These are phyloP conservation scores for Entonaema liquescens DNA, from an alignment of 495 filamentous ascomycete genomes.

Conservation along the genomic window DNA sequence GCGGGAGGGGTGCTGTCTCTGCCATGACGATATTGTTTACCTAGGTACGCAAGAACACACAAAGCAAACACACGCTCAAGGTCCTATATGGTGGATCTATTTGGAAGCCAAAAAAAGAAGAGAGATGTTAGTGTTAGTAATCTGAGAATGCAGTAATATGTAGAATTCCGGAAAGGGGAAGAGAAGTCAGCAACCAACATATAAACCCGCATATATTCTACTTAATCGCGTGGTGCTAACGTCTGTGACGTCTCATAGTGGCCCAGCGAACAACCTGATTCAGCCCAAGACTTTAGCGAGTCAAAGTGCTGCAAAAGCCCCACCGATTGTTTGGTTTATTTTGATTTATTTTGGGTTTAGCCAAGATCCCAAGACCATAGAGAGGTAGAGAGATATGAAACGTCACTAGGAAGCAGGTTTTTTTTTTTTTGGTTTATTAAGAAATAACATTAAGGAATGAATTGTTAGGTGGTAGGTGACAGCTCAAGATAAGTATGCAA, in stretches of 20 bases:
- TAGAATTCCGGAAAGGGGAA: conserved; percentile 19
- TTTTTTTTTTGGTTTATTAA: conserved; percentile 1
- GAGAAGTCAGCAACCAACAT: conserved; percentile 20
- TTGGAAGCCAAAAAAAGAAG: background rate
- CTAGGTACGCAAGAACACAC: background rate
- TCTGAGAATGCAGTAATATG: conserved; percentile 8
- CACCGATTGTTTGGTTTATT: conserved; percentile 30
- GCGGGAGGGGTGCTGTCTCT: conserved; percentile 34
- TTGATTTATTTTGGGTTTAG: background rate
- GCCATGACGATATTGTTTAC: conserved; percentile 36
- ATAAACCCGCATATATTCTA: background rate
- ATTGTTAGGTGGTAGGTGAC: background rate
- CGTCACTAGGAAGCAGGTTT: conserved; percentile 33
- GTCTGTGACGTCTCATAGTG: conserved; percentile 31
- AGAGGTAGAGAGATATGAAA: conserved; percentile 26
- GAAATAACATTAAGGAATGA: conserved; percentile 4
- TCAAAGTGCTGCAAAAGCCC: conserved; percentile 17
- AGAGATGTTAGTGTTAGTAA: background rate
- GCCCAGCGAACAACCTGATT: conserved; percentile 36
- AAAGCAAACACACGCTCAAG: background rate
- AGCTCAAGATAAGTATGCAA: background rate
- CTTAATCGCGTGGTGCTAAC: conserved; percentile 7
- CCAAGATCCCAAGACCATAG: conserved; percentile 21
- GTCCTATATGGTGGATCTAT: background rate
- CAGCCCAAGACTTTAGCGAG: conserved; percentile 37